A percentile compares a stretch with the other conserved stretches of the same genome.
phyloP scores from a whole-genome alignment of 768 basidiomycete genomes.

The Russula vinacea region DNA sequence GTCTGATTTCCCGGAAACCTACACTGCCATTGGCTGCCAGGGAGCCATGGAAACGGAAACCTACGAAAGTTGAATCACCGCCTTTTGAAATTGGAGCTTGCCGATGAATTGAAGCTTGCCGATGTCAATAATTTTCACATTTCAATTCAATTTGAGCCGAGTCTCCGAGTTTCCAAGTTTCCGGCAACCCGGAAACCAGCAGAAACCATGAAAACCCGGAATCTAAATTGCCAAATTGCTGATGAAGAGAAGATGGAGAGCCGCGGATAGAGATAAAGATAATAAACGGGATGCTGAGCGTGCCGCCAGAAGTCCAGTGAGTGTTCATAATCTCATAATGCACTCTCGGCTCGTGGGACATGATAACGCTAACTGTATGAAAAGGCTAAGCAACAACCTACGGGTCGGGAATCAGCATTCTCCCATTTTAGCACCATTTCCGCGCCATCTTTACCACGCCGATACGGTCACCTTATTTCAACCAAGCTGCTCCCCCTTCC shows the following conservation, averaged over 20 bases:
- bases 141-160: no score
- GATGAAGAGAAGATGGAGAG: slow-evolving; percentile 70
- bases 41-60: no score
- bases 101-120: no score
- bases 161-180: no score
- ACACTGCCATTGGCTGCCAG: no score
- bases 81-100: no score
- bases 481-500: slow-evolving; percentile 22
- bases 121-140: no score
- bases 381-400: slow-evolving; percentile 33
- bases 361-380: slow-evolving; percentile 4
- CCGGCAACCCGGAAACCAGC: no score
- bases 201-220: no score
- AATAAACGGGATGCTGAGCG: slow-evolving; percentile 35
- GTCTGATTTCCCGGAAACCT: no score
- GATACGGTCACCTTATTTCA: slow-evolving; percentile 27
- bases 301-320: slow-evolving; percentile 25
- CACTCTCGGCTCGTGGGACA: not conserved
- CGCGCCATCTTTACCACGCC: slow-evolving; percentile 34
- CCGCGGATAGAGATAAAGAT: slow-evolving; percentile 44
- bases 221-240: no score
- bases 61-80: no score
- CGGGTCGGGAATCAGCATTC: slow-evolving; percentile 32
- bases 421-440: slow-evolving; percentile 34
- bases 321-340: slow-evolving; percentile 14